Base-by-base conservation (phyloP, 805 yeast genomes). In the Kregervanrija delftensis region DNA sequence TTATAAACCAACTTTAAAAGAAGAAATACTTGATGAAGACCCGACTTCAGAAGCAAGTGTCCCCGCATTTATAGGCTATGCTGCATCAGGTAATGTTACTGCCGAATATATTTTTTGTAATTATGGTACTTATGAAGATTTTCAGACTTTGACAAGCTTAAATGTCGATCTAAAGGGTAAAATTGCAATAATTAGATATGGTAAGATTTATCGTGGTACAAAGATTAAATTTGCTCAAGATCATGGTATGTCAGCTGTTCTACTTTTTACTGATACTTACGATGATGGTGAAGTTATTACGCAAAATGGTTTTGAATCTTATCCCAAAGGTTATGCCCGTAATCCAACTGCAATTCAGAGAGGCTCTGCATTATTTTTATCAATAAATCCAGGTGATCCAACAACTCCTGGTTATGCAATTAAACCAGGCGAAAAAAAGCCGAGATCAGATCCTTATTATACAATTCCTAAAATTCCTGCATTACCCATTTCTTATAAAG, bases 151-250 rank as follows among this genome's bases (percentile, higher is more conserved):
- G 45, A 65, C 57, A 3, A 59, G 59, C 11, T 57, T 67, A 35
- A 79, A 77, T 6, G 74, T 84, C 35, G 66, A 70, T 32, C 56
- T 83, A 33, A 56, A 60, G 31, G 87, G 77, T 15, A 77, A 78
- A 49, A 74, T 85, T 43, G 90, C 80, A 9, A 68, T 85, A 47
- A 79, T 74, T 5, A 72, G 88, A 48, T 84, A 85, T 54, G 90
- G 89, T 40, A 61, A 58, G 8, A 71, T 81, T 11, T 82, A 77
- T 66, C 71, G 93, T 32, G 93, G 93, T 12, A 68, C 84, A 50
- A 85, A 85, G 57, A 86, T 86, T 42, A 78, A 81, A 57, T 79
- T 80, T 60, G 93, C 91, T 12, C 83, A 85, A 62, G 82, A 83
- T 38, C 65, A 67, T 30, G 90, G 89, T 30, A 84, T 84, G 32